phyloP scores from a whole-genome alignment of 2,329 filamentous ascomycete species.

The Aspergillus novoparasiticus region DNA sequence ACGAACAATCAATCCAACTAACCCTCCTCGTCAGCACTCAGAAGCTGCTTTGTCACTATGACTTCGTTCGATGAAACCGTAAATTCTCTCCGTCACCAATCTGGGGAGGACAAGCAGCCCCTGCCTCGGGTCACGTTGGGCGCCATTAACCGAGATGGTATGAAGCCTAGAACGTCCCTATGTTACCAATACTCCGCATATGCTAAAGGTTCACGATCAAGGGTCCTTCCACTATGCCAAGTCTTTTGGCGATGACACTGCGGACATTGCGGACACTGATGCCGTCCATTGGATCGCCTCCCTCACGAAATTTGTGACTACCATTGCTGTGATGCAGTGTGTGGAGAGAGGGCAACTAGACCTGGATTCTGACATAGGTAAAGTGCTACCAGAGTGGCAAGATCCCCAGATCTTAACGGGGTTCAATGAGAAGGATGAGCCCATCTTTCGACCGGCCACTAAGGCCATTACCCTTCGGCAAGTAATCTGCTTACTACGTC shows the following conservation, averaged over 20 bases:
- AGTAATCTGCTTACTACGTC: neutral
- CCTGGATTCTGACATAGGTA: constrained; percentile 48
- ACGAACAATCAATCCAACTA: too few relatives aligned
- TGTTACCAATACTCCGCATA: neutral
- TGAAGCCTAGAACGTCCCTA: neutral
- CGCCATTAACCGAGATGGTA: constrained; percentile 2
- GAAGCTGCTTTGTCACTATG: constrained; percentile 12
- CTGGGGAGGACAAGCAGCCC: neutral
- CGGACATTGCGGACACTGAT: neutral
- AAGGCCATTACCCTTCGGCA: neutral
- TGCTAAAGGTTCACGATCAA: neutral
- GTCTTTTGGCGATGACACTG: neutral
- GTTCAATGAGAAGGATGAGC: constrained; percentile 37
- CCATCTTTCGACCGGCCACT: neutral
- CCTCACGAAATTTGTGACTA: constrained; percentile 49
- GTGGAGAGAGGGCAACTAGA: constrained; percentile 54
- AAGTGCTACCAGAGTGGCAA: constrained; percentile 50
- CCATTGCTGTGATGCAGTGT: constrained; percentile 54
- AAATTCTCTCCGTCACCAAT: neutral
- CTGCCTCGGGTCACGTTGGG: constrained; percentile 1
- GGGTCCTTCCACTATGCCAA: neutral
- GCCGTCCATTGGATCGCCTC: neutral
- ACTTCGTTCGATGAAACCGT: neutral
- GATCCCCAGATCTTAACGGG: constrained; percentile 50
- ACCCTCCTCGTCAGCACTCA: too few relatives aligned